phyloP scores from a whole-genome alignment of 352 stramenopile species.

The Phytopythium kandeliae region DNA sequence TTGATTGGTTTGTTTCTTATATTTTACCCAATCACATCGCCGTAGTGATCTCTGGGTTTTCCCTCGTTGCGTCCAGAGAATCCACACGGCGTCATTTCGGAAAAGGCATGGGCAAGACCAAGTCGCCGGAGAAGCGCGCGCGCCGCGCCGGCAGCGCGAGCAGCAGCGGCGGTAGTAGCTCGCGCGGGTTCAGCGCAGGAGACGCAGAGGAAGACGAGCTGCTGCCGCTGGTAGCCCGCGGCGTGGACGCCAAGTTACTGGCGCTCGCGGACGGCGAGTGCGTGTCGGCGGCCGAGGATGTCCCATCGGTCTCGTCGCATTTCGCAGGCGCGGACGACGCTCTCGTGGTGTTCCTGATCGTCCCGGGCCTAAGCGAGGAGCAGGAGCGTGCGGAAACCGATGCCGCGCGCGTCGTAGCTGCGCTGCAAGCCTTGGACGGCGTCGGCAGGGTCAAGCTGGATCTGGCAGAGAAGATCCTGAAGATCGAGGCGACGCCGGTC shows the following conservation, averaged over 20 bases:
- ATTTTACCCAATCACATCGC: neutral
- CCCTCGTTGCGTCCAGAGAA: too few species aligned
- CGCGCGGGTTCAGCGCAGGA: too few species aligned
- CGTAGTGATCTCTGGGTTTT: too few species aligned
- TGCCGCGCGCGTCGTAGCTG: constrained; percentile 22
- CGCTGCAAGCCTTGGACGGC: constrained; percentile 22
- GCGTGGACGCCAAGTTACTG: constrained; percentile 6
- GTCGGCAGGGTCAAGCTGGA: constrained; percentile 55
- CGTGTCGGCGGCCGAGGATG: constrained; percentile 56
- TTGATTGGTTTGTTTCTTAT: neutral
- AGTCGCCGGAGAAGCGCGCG: constrained; percentile 5
- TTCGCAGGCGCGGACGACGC: constrained; percentile 42
- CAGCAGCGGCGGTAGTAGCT: neutral
- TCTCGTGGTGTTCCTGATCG: constrained; percentile 66
- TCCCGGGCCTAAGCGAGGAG: constrained; percentile 37
- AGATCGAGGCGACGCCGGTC: constrained; percentile 42
- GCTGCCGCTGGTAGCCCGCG: constrained; percentile 18
- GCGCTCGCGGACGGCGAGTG: constrained; percentile 30
- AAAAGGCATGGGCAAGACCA: constrained; percentile 7
- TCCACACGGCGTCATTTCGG: constrained; percentile 3
- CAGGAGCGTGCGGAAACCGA: constrained; percentile 11
- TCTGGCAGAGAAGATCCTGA: constrained; percentile 53
- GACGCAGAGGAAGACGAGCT: constrained; percentile 9
- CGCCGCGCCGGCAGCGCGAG: neutral
- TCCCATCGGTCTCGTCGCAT: constrained; percentile 68